These are phyloP conservation scores for Coniferiporia sulphurascens DNA, from an alignment of 1,284 basidiomycete species.

Conservation along the genomic window DNA sequence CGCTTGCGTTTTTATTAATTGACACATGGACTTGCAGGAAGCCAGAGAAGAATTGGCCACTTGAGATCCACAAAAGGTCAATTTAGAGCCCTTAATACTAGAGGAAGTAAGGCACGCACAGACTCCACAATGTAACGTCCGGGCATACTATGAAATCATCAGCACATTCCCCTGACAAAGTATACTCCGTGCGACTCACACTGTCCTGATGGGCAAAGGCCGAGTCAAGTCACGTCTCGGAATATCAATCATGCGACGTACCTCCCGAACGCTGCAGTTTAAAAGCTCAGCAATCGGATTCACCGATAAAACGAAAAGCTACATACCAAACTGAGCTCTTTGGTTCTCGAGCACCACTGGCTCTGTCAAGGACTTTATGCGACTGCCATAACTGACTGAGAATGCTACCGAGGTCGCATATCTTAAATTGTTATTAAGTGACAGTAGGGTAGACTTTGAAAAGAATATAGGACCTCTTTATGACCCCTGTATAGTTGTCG, in stretches of 20 bases:
- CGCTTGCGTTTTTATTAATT: no score
- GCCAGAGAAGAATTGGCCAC: slow-evolving; percentile 10
- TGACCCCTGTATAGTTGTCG: no score
- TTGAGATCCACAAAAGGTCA: background rate
- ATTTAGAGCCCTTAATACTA: no score
- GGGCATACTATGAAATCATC: background rate
- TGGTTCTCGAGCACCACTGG: slow-evolving; percentile 23
- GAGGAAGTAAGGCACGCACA: background rate
- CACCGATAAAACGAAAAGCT: no score
- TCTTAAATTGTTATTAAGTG: slow-evolving; percentile 3
- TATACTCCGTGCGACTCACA: background rate
- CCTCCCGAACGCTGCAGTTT: background rate
- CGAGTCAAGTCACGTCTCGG: background rate
- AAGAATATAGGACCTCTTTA: no score
- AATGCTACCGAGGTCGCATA: slow-evolving; percentile 31
- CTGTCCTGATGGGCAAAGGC: background rate
- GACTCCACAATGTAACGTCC: slow-evolving; percentile 10
- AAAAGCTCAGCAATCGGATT: no score
- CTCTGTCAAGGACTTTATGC: slow-evolving; percentile 28
- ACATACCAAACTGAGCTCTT: slow-evolving; percentile 3
- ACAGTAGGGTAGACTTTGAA: no score
- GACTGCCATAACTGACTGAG: slow-evolving; percentile 30
- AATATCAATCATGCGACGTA: background rate
- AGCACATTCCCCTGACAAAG: background rate
- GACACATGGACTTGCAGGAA: slow-evolving; percentile 1